phyloP scores from a whole-genome alignment of 768 basidiomycete species.

The Suillus bovinus region DNA sequence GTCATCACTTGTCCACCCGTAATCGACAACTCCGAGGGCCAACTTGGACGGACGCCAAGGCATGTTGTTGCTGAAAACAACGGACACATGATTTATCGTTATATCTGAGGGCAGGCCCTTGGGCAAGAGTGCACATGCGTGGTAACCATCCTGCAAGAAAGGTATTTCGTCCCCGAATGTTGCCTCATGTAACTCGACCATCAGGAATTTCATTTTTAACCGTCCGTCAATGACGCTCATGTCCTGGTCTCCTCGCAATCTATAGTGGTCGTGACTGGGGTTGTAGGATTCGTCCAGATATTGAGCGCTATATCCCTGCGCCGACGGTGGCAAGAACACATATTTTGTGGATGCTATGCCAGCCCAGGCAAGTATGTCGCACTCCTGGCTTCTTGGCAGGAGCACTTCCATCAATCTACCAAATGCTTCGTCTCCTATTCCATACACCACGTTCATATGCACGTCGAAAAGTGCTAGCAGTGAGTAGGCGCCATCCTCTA shows the following conservation, averaged over 20 bases:
- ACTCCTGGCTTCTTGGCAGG: conserved; percentile 19
- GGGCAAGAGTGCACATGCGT: neutral
- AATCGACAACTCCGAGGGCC: conserved; percentile 24
- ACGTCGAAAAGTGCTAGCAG: conserved; percentile 21
- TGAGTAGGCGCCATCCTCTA: conserved; percentile 22
- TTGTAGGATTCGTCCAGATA: conserved; percentile 10
- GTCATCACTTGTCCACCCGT: conserved; percentile 17
- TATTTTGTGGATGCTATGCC: conserved; percentile 14
- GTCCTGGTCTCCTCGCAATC: conserved; percentile 22
- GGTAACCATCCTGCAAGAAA: neutral
- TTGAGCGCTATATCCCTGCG: conserved; percentile 13
- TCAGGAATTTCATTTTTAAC: neutral
- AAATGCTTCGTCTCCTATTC: conserved; percentile 19
- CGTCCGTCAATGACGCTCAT: neutral
- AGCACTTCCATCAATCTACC: conserved; percentile 19
- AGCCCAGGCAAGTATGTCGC: conserved; percentile 26
- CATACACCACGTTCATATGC: conserved; percentile 15
- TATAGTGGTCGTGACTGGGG: conserved; percentile 15
- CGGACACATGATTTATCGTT: neutral
- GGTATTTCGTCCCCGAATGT: neutral
- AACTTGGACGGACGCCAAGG: conserved; percentile 2
- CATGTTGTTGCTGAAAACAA: neutral
- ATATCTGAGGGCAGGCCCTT: neutral
- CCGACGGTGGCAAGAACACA: conserved; percentile 17
- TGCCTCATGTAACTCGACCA: neutral